Evolutionary conservation across 257 asterid genomes (phyloP).

Genomic region (Plantago elongata): DNA sequence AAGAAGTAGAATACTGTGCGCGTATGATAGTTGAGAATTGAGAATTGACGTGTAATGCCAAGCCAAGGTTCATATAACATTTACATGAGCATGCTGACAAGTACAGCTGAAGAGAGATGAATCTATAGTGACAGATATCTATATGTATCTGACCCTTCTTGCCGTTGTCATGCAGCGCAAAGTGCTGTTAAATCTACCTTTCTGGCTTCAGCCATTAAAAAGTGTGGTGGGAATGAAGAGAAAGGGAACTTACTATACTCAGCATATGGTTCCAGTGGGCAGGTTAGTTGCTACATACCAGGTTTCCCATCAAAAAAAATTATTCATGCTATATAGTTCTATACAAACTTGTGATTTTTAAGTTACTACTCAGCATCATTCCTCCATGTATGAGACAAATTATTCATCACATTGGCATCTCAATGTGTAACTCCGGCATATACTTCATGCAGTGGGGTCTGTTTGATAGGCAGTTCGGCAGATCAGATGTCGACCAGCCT

Average conservation of each 20-base stretch:
- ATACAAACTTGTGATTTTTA: too few relatives aligned
- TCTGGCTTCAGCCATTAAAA: constrained; percentile 76
- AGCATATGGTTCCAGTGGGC: constrained; percentile 91
- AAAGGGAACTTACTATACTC: constrained; percentile 69
- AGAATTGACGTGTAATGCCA: too few relatives aligned
- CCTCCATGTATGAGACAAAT: constrained; percentile 4
- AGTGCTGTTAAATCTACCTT: constrained; percentile 85
- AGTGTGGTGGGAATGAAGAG: constrained; percentile 93
- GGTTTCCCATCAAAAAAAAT: too few relatives aligned
- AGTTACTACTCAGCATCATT: not conserved
- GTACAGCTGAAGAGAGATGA: too few relatives aligned
- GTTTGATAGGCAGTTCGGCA: constrained; percentile 77
- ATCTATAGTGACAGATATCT: too few relatives aligned
- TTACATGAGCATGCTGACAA: too few relatives aligned
- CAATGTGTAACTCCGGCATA: not conserved
- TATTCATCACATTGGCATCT: constrained; percentile 2
- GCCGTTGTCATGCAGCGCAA: constrained; percentile 60
- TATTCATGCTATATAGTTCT: too few relatives aligned
- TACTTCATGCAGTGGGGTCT: constrained; percentile 72
- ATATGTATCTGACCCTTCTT: not conserved
- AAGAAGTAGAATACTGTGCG: too few relatives aligned
- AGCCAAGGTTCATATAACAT: too few relatives aligned
- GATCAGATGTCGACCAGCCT: constrained; percentile 71
- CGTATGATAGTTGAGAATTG: too few relatives aligned
- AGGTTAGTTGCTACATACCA: constrained; percentile 36